Percentiles rank a stretch among this genome's conserved stretches.
These are phyloP conservation scores for Scalesia atractyloides DNA, from an alignment of 129 eudicot species.

Conservation along the genomic window DNA sequence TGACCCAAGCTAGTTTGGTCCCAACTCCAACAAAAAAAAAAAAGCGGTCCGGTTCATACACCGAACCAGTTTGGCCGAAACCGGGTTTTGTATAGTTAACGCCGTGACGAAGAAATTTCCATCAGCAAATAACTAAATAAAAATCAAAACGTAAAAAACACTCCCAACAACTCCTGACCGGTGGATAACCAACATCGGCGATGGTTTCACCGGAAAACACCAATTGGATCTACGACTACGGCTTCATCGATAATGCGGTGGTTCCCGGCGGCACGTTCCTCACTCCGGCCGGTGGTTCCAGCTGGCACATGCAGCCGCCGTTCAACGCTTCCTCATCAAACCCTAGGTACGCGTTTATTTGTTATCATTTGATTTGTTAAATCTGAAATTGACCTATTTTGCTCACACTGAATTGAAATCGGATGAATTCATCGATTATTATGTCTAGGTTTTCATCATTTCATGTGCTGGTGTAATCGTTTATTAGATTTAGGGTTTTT, in stretches of 20 bases:
- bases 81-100: too few relatives aligned
- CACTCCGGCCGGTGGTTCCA: slow-evolving; percentile 42
- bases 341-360: slow-evolving; percentile 40
- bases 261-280: slow-evolving; percentile 42
- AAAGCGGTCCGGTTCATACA: too few relatives aligned
- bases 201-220: slow-evolving; percentile 74
- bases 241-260: slow-evolving; percentile 49
- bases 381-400: slow-evolving; percentile 14
- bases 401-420: neutral
- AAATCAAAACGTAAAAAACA: too few relatives aligned
- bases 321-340: slow-evolving; percentile 43
- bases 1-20: too few relatives aligned
- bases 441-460: slow-evolving; percentile 1
- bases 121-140: too few relatives aligned
- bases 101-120: too few relatives aligned
- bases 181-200: slow-evolving; percentile 3
- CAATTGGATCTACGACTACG: slow-evolving; percentile 63
- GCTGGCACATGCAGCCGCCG: slow-evolving; percentile 44
- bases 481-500: neutral
- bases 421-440: neutral
- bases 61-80: too few relatives aligned
- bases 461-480: neutral
- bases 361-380: slow-evolving; percentile 28
- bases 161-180: too few relatives aligned
- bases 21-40: too few relatives aligned